A percentile compares a stretch with the other conserved stretches of the same genome.
Evolutionary conservation across 345 rosid genomes (phyloP).

Genomic region (Iberis pinnata): DNA sequence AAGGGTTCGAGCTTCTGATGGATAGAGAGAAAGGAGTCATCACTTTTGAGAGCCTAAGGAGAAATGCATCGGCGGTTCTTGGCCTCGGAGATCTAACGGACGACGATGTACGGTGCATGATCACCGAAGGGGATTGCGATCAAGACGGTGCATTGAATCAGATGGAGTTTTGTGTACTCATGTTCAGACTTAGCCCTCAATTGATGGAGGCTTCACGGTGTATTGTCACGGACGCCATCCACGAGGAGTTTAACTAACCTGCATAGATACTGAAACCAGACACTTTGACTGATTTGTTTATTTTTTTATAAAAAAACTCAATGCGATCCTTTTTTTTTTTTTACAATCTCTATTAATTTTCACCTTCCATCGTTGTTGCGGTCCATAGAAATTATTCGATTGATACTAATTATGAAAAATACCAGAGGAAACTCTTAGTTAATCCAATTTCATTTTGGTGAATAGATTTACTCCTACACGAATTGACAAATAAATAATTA

Average conservation of each 20-base stretch:
- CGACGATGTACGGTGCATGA: constrained; percentile 57
- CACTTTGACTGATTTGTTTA: too few relatives aligned
- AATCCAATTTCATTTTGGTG: too few relatives aligned
- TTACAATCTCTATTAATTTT: too few relatives aligned
- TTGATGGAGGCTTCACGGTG: constrained; percentile 71
- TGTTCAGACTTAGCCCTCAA: constrained; percentile 79
- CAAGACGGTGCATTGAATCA: constrained; percentile 70
- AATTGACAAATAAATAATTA: too few relatives aligned
- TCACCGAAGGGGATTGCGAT: constrained; percentile 66
- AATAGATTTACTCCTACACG: too few relatives aligned
- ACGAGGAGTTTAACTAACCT: constrained; percentile 43
- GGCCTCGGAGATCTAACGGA: constrained; percentile 66
- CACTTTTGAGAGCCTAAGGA: constrained; percentile 59
- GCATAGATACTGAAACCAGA: too few relatives aligned
- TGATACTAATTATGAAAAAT: too few relatives aligned
- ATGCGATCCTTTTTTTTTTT: too few relatives aligned
- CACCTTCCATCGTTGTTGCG: too few relatives aligned
- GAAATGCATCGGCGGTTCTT: constrained; percentile 49
- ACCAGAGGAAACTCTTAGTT: too few relatives aligned
- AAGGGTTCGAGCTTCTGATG: constrained; percentile 68
- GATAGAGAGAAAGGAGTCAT: constrained; percentile 62
- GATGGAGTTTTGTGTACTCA: constrained; percentile 88
- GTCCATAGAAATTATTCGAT: too few relatives aligned
- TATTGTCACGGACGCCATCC: constrained; percentile 52
- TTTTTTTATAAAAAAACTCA: too few relatives aligned